A percentile compares a stretch with the other conserved stretches of the same genome.
Conservation (phyloP, 164 flowering plant species). For the Tetrastigma voinierianum region DNA sequence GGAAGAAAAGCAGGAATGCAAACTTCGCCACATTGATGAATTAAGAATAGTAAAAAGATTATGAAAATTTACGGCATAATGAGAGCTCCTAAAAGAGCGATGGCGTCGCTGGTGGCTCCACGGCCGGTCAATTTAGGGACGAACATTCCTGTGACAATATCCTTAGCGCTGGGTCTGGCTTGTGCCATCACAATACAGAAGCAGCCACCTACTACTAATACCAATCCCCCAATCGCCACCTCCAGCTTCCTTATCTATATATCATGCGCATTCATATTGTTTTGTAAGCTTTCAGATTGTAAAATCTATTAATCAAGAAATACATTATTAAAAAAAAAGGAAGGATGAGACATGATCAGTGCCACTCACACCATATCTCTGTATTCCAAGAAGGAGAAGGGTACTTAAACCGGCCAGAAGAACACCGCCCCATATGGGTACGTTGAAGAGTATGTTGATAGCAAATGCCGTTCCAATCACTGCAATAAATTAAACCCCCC, state of each 20-base stretch:
- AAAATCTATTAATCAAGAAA: neutral
- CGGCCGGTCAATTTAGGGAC: no score
- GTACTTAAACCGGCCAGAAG: slow-evolving; percentile 4
- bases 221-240: slow-evolving; percentile 6
- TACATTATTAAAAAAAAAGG: neutral
- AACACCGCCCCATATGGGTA: slow-evolving; percentile 20
- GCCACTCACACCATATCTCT: slow-evolving; percentile 19
- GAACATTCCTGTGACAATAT: neutral
- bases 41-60: neutral
- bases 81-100: slow-evolving; percentile 11
- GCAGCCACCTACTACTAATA: slow-evolving; percentile 12
- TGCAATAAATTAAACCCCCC: neutral
- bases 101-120: slow-evolving; percentile 10
- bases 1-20: no score
- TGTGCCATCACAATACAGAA: slow-evolving; percentile 14
- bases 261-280: no score
- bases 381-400: slow-evolving; percentile 21
- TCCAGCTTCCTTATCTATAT: slow-evolving; percentile 24
- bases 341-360: neutral
- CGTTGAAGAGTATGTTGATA: slow-evolving; percentile 18
- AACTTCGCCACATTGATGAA: no score
- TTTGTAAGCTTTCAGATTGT: neutral
- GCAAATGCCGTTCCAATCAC: slow-evolving; percentile 25
- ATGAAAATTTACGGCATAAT: slow-evolving; percentile 5
- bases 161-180: slow-evolving; percentile 7